These are phyloP conservation scores for Salicornia ramosissima DNA, from an alignment of 148 eudicot genomes.

Conservation along the genomic window DNA sequence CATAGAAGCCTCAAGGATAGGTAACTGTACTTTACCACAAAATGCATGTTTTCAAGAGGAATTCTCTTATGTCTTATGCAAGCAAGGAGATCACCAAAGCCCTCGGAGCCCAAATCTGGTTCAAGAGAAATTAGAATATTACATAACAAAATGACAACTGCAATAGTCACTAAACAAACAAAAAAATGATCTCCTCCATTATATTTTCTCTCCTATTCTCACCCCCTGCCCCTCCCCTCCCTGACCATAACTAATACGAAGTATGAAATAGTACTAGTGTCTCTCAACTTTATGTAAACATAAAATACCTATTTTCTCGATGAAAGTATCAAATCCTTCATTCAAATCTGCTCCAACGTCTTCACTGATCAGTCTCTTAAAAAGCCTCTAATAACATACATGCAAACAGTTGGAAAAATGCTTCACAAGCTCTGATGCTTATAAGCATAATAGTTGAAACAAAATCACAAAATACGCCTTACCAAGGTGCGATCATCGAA, in stretches of 20 bases:
- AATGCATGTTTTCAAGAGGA: constrained; percentile 88
- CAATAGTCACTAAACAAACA: not conserved
- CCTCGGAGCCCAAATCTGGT: constrained; percentile 91
- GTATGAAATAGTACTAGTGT: not conserved
- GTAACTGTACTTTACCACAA: constrained; percentile 65
- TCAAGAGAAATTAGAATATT: not conserved
- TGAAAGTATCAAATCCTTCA: constrained; percentile 90
- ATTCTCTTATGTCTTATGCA: constrained; percentile 70
- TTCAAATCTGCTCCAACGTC: constrained; percentile 91
- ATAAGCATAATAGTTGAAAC: not conserved
- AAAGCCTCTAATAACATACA: constrained; percentile 67
- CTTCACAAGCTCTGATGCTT: constrained; percentile 8
- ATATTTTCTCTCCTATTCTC: not conserved
- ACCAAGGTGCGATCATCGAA: constrained; percentile 93
- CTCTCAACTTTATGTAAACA: not conserved
- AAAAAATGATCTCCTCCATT: not conserved
- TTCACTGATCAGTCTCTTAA: constrained; percentile 89
- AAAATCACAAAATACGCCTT: constrained; percentile 30
- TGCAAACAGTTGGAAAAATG: constrained; percentile 7
- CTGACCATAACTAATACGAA: not conserved
- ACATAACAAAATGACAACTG: constrained; percentile 4
- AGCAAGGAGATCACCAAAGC: constrained; percentile 89
- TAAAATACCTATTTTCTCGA: constrained; percentile 65
- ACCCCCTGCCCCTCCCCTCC: not conserved
- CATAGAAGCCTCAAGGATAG: constrained; percentile 2